These are phyloP conservation scores for Hibiscus tridactylites DNA, from an alignment of 345 rosid genomes.

Conservation along the genomic window DNA sequence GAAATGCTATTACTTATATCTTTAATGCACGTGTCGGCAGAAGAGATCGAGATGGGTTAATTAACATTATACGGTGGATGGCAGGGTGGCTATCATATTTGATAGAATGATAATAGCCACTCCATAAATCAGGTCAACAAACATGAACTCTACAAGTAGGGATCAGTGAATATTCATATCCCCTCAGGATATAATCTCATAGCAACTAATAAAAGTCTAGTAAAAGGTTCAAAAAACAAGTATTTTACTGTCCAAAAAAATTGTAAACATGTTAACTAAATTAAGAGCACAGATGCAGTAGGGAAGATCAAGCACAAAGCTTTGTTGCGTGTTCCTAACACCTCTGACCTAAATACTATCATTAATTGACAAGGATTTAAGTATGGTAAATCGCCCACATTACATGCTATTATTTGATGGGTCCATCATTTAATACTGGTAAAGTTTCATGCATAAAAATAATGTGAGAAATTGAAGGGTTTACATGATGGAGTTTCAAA, in stretches of 20 bases:
- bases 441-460: not conserved
- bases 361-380: no score
- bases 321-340: no score
- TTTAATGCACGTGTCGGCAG: not conserved
- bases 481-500: constrained; percentile 78
- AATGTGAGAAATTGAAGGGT: constrained; percentile 6
- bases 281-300: no score
- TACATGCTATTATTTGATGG: not conserved
- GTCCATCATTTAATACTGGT: not conserved
- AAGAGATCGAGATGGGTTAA: not conserved
- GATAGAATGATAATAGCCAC: no score
- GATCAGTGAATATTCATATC: not conserved
- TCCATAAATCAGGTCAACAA: no score
- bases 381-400: not conserved
- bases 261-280: no score
- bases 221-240: not conserved
- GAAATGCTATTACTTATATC: constrained; percentile 9
- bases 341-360: no score
- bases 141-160: not conserved
- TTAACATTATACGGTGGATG: not conserved
- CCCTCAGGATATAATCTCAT: not conserved
- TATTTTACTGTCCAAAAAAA: not conserved
- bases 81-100: no score
- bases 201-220: not conserved
- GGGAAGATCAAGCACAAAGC: no score